phyloP scores from a whole-genome alignment of 208 protist species.

The Trypanosoma scelopori region DNA sequence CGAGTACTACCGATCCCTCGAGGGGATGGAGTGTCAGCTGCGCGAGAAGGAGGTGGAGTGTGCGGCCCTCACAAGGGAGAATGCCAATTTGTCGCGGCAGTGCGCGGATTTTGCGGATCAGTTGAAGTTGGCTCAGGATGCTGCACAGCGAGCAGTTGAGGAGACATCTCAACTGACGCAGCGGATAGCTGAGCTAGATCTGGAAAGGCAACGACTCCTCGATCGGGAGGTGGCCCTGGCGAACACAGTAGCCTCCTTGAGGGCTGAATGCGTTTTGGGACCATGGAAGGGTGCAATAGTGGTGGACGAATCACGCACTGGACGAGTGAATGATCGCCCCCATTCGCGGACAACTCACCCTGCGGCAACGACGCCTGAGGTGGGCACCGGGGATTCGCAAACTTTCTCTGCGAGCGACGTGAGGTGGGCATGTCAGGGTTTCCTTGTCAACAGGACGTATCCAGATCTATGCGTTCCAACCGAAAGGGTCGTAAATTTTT shows the following conservation, averaged over 20 bases:
- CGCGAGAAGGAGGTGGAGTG: conserved; percentile 23
- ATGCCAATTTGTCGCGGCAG: conserved; percentile 4
- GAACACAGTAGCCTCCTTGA: conserved; percentile 23
- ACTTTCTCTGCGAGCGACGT: conserved; percentile 5
- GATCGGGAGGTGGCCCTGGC: conserved; percentile 13
- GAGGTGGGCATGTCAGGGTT: conserved; percentile 26
- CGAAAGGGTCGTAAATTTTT: conserved; percentile 31
- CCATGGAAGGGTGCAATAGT: conserved; percentile 2
- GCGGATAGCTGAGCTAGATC: conserved; percentile 17
- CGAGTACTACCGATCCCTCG: conserved; percentile 26
- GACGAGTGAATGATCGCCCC: neutral
- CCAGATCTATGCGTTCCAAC: conserved; percentile 21
- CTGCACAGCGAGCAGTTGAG: neutral
- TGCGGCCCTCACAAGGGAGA: conserved; percentile 1
- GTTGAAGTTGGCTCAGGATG: conserved; percentile 9
- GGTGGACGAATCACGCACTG: neutral
- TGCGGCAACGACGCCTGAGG: neutral
- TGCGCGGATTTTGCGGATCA: conserved; percentile 22
- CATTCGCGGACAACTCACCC: neutral
- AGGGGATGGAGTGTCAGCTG: conserved; percentile 23
- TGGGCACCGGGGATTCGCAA: neutral
- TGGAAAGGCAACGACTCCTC: conserved; percentile 16
- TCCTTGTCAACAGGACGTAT: conserved; percentile 6
- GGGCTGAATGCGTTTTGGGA: conserved; percentile 14
- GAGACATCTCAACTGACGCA: conserved; percentile 7